Evolutionary conservation across 2,329 filamentous ascomycete species (phyloP).

Genomic region (Colletotrichum neosansevieriae): DNA sequence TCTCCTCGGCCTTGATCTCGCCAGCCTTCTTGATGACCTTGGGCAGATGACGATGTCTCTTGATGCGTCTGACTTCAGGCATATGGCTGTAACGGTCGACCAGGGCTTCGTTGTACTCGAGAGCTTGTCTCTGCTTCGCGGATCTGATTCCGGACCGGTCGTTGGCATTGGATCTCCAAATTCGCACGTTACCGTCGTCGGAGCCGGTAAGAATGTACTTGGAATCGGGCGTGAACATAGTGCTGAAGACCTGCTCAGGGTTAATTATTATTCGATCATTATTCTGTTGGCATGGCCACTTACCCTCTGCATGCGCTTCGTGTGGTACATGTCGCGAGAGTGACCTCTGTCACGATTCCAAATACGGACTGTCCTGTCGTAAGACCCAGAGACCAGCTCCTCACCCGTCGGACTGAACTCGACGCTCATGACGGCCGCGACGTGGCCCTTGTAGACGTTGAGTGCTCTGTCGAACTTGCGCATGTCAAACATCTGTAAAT

Average conservation of each 20-base stretch:
- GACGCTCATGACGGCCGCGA: conserved; percentile 93
- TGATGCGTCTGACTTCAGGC: conserved; percentile 94
- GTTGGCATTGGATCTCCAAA: conserved; percentile 92
- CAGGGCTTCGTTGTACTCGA: conserved; percentile 92
- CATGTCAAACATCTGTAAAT: conserved; percentile 81
- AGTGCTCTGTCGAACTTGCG: conserved; percentile 87
- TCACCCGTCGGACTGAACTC: conserved; percentile 96
- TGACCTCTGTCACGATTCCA: conserved; percentile 86
- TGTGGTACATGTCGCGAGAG: conserved; percentile 94
- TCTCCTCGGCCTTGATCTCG: conserved; percentile 92
- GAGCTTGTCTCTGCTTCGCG: conserved; percentile 83
- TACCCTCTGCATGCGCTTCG: conserved; percentile 93
- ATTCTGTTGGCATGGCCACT: background rate
- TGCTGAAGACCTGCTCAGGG: conserved; percentile 71
- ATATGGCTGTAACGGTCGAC: conserved; percentile 90
- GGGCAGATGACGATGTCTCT: conserved; percentile 89
- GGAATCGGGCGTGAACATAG: conserved; percentile 87
- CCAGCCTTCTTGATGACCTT: conserved; percentile 95
- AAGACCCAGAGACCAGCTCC: conserved; percentile 90
- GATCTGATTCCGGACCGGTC: conserved; percentile 87
- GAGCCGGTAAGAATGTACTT: conserved; percentile 91
- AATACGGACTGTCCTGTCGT: conserved; percentile 85
- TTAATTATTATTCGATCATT: background rate
- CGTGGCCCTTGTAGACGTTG: conserved; percentile 91
- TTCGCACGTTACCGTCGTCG: conserved; percentile 87